Evolutionary conservation across 1,139 yeast species (phyloP), one percentile per base, ranked within the genome.

Genomic region (Sugiyamaella japonica): DNA sequence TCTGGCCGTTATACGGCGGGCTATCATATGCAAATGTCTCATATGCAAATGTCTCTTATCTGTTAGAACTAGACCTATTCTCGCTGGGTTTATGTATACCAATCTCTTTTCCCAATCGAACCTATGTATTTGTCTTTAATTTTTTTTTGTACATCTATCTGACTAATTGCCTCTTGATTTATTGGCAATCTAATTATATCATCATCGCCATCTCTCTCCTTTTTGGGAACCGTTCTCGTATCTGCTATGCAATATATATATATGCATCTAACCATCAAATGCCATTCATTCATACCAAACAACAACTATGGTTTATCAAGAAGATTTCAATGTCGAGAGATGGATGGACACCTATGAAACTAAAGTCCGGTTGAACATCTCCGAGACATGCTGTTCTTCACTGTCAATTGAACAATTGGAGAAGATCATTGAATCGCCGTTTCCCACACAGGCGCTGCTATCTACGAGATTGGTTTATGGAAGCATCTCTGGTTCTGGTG

Each of bases 331-430:
- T n/a, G 81, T 81, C n/a, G 85, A 82, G 65, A 77, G 78, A 62
- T 81, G 76, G 69, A 80, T 81, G 84, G 83, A 81, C 64, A 68
- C 67, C 48, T 75, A 78, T 68, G 85, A 82, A 62, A 70, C 72
- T 2, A 61, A 59, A 25, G 73, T 76, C 50, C 60, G 61, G 13
- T 66, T 66, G 66, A 81, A 81, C 62, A 66, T 81, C 65, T 84
- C 82, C 10, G 85, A 81, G 62, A 78, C 84, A 0, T 81, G 85
- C 63, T 76, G 79, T 59, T 73, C 74, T 51, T 76, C 84, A 1
- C 55, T 81, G 41, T 69, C 77, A 5, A 60, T 80, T 25, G 60
- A 69, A 3, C 77, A 79, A 42, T 63, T 81, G 31, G 70, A 71
- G 43, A 52, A 65, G 4, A 56, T 77, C 34, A 63, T 71, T 3